These are phyloP conservation scores for Mycena indigotica DNA, from an alignment of 768 basidiomycete species.

Conservation along the genomic window DNA sequence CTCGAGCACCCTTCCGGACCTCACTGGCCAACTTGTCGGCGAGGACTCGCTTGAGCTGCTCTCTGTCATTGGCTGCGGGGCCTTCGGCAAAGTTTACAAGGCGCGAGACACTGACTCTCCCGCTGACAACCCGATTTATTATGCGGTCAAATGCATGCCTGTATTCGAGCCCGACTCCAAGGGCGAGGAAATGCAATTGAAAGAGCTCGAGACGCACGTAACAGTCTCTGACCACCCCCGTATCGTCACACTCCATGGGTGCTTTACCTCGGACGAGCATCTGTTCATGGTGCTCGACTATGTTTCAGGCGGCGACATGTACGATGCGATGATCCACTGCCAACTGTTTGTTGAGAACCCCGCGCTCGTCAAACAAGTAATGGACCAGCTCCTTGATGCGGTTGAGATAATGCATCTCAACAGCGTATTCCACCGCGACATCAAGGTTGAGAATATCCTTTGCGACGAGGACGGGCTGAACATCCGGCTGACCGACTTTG, in stretches of 20 bases:
- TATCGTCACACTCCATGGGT: constrained; percentile 49
- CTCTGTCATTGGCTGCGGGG: constrained; percentile 40
- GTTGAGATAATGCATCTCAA: constrained; percentile 53
- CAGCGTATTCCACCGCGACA: constrained; percentile 56
- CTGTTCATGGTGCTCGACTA: constrained; percentile 48
- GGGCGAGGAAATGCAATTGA: constrained; percentile 44
- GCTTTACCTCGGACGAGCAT: constrained; percentile 47
- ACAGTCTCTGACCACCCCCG: constrained; percentile 35
- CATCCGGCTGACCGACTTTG: constrained; percentile 57
- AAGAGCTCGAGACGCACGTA: constrained; percentile 47
- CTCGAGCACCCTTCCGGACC: constrained; percentile 17
- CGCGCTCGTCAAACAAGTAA: constrained; percentile 48
- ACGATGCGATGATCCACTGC: constrained; percentile 45
- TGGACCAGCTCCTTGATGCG: constrained; percentile 56
- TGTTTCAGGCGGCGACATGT: constrained; percentile 44
- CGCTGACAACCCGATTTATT: not conserved
- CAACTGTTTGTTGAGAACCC: constrained; percentile 45
- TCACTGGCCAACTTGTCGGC: constrained; percentile 34
- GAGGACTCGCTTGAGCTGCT: constrained; percentile 47
- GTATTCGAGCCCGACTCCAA: constrained; percentile 41
- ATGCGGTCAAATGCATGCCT: constrained; percentile 57
- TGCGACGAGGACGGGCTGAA: constrained; percentile 36
- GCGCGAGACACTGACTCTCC: constrained; percentile 12
- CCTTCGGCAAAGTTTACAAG: constrained; percentile 26
- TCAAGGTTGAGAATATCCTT: constrained; percentile 62